phyloP scores from a whole-genome alignment of 2,329 filamentous ascomycete genomes.

The Chaetothyriales sp. region DNA sequence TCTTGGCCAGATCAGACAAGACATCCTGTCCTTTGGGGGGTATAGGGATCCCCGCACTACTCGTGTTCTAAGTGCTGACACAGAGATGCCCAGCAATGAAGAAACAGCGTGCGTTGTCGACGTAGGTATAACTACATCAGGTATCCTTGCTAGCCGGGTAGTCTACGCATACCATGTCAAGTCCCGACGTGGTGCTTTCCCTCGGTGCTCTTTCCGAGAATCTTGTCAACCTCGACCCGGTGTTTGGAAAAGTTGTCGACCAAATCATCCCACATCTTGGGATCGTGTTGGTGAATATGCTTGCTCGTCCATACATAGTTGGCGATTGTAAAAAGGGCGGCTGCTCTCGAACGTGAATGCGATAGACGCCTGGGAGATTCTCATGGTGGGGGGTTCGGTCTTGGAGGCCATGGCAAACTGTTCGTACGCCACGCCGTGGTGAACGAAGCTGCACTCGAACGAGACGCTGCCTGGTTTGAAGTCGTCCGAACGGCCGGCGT shows the following conservation, averaged over 20 bases:
- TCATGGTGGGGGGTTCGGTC: background rate
- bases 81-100: too few relatives aligned
- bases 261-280: constrained; percentile 13
- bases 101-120: too few relatives aligned
- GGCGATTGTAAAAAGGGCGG: constrained; percentile 5
- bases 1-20: too few relatives aligned
- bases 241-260: constrained; percentile 14
- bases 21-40: too few relatives aligned
- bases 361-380: background rate
- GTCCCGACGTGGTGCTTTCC: too few relatives aligned
- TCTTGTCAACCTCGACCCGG: constrained; percentile 12
- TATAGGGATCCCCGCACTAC: too few relatives aligned
- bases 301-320: constrained; percentile 3
- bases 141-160: too few relatives aligned
- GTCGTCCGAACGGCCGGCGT: background rate
- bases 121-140: too few relatives aligned
- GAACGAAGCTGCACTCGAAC: constrained; percentile 6
- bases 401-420: background rate
- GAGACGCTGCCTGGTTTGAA: constrained; percentile 5
- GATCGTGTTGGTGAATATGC: background rate
- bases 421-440: constrained; percentile 6
- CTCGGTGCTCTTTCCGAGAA: constrained; percentile 1
- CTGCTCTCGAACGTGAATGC: constrained; percentile 9
- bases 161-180: too few relatives aligned
- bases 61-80: too few relatives aligned